These are phyloP conservation scores for Proliferodiscus dingleyae DNA, from an alignment of 2,329 filamentous ascomycete genomes.

Conservation along the genomic window DNA sequence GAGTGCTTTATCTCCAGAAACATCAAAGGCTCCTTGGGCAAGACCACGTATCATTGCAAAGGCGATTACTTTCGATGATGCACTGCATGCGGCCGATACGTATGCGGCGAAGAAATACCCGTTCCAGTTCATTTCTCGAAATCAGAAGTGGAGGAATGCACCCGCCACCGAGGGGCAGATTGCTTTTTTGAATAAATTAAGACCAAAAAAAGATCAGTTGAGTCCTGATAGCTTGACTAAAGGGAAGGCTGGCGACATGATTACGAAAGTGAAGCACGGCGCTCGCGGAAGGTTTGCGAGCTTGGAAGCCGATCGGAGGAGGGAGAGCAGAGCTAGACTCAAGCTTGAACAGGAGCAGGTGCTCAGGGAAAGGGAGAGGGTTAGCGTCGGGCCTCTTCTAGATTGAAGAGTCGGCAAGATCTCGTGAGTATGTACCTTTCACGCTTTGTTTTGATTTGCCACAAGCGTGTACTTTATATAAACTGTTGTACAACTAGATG, in stretches of 20 bases:
- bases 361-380: conserved; percentile 44
- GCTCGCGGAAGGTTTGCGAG: conserved; percentile 59
- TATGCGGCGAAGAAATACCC: conserved; percentile 66
- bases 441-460: conserved; percentile 3
- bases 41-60: conserved; percentile 64
- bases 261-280: conserved; percentile 85
- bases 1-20: conserved; percentile 12
- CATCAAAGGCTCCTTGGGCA: conserved; percentile 57
- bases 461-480: too few relatives aligned
- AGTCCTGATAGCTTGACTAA: conserved; percentile 60
- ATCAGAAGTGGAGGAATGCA: conserved; percentile 63
- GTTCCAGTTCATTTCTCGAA: conserved; percentile 59
- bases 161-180: conserved; percentile 64
- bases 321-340: conserved; percentile 36
- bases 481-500: too few relatives aligned
- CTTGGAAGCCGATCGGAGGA: conserved; percentile 48
- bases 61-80: conserved; percentile 63
- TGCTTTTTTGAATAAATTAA: conserved; percentile 62
- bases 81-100: conserved; percentile 80
- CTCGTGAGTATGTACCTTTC: conserved; percentile 7
- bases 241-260: conserved; percentile 82
- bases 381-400: conserved; percentile 50
- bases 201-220: conserved; percentile 50
- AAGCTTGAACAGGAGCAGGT: conserved; percentile 36
- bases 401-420: conserved; percentile 13